Conservation (phyloP, 306 rosid genomes). For the Senna siamea region DNA sequence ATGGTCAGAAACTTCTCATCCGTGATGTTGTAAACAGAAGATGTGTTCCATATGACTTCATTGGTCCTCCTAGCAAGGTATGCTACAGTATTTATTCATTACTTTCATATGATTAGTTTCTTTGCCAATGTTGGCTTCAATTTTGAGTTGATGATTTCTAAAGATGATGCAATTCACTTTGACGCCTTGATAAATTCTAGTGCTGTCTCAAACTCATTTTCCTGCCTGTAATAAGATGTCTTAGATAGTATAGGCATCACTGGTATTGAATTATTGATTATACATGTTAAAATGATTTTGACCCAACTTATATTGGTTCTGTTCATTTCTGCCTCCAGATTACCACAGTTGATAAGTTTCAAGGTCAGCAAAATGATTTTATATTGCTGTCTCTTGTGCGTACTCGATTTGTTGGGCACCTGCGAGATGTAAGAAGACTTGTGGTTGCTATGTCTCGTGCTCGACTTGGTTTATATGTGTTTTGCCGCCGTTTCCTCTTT, state of each 20-base stretch:
- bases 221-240: not conserved
- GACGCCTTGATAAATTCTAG: not conserved
- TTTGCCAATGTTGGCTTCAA: slow-evolving; percentile 10
- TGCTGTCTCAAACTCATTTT: not conserved
- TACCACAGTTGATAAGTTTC: slow-evolving; percentile 95
- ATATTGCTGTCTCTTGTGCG: slow-evolving; percentile 92
- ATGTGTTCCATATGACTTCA: slow-evolving; percentile 88
- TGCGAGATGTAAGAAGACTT: slow-evolving; percentile 97
- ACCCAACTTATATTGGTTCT: slow-evolving; percentile 9
- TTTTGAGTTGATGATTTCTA: slow-evolving; percentile 9
- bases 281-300: not conserved
- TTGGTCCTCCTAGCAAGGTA: slow-evolving; percentile 97
- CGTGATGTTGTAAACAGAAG: slow-evolving; percentile 92
- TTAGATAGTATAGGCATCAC: not conserved
- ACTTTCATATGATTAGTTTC: slow-evolving; percentile 27
- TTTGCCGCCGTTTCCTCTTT: slow-evolving; percentile 90
- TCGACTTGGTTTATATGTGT: slow-evolving; percentile 89
- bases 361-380: slow-evolving; percentile 99
- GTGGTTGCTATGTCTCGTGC: slow-evolving; percentile 99
- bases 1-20: slow-evolving; percentile 97
- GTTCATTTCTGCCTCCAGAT: slow-evolving; percentile 56
- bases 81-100: slow-evolving; percentile 7
- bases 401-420: slow-evolving; percentile 94
- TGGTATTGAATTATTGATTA: not conserved
- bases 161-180: not conserved